phyloP scores from a whole-genome alignment of 345 rosid species.

The Streptanthus diversifolius region DNA sequence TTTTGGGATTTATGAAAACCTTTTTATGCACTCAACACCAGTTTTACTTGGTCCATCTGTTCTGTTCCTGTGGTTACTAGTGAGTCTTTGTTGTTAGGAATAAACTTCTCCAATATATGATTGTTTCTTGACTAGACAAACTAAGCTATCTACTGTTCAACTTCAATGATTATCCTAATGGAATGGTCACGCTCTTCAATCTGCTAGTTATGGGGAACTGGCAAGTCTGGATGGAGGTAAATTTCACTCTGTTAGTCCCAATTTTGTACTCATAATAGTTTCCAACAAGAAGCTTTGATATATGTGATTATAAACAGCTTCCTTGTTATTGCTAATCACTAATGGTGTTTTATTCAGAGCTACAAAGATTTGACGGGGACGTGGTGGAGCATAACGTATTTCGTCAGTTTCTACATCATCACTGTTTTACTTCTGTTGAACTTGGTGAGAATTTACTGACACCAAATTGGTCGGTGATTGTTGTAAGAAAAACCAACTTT shows the following conservation, averaged over 20 bases:
- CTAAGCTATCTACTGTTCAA: constrained; percentile 77
- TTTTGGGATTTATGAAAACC: background rate
- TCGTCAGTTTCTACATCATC: constrained; percentile 87
- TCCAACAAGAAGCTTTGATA: constrained; percentile 13
- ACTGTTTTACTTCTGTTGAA: constrained; percentile 78
- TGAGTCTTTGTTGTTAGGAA: background rate
- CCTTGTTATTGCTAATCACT: background rate
- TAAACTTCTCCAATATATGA: background rate
- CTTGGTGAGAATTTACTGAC: constrained; percentile 56
- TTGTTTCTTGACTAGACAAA: constrained; percentile 44
- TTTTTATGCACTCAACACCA: background rate
- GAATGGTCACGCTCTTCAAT: constrained; percentile 96
- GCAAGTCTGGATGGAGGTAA: constrained; percentile 97
- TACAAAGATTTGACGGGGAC: constrained; percentile 79
- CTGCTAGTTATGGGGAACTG: constrained; percentile 87
- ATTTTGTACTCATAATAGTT: background rate
- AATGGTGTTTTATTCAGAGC: constrained; percentile 51
- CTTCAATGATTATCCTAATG: constrained; percentile 96
- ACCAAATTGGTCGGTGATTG: background rate
- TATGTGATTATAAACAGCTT: constrained; percentile 6
- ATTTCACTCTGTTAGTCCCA: background rate
- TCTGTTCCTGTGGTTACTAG: constrained; percentile 5
- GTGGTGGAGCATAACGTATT: constrained; percentile 70
- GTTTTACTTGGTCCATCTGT: background rate
- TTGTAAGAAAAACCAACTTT: background rate